phyloP scores from a whole-genome alignment of 1,139 yeast genomes.

The Ashbya aceris region DNA sequence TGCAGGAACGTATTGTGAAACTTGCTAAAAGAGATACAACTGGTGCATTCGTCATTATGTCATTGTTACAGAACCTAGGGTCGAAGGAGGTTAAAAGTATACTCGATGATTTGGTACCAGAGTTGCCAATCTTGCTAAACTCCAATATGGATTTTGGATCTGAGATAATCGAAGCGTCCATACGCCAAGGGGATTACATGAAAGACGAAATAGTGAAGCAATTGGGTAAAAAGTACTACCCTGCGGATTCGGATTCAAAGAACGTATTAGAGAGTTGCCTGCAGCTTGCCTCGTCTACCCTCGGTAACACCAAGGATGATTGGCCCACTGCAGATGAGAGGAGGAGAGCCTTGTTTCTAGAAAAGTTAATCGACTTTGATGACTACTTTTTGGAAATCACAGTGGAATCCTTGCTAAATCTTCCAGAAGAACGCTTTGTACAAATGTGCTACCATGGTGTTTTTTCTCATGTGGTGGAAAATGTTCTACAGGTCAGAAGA shows the following conservation, averaged over 20 bases:
- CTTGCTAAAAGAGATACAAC: conserved; percentile 71
- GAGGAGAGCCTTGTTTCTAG: conserved; percentile 66
- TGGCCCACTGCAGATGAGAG: conserved; percentile 91
- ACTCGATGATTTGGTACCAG: conserved; percentile 62
- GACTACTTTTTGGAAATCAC: conserved; percentile 47
- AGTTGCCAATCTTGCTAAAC: conserved; percentile 50
- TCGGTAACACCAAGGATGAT: conserved; percentile 75
- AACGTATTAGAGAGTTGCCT: conserved; percentile 60
- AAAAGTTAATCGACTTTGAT: conserved; percentile 61
- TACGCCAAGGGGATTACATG: conserved; percentile 47
- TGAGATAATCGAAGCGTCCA: conserved; percentile 60
- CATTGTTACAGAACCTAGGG: conserved; percentile 51
- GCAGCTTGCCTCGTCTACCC: conserved; percentile 56
- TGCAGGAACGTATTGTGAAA: conserved; percentile 63
- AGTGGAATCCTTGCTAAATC: conserved; percentile 50
- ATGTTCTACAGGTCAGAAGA: conserved; percentile 43
- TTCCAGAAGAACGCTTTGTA: conserved; percentile 49
- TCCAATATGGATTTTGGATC: conserved; percentile 66
- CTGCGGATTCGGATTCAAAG: conserved; percentile 35
- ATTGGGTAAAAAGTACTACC: conserved; percentile 51
- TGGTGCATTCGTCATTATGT: conserved; percentile 77
- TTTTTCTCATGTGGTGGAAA: conserved; percentile 76
- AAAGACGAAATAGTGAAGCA: conserved; percentile 57
- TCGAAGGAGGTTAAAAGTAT: conserved; percentile 53
- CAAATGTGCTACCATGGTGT: conserved; percentile 84